Conservation (phyloP, 2,329 filamentous ascomycete species). For the Penicillium sclerotiorum region DNA sequence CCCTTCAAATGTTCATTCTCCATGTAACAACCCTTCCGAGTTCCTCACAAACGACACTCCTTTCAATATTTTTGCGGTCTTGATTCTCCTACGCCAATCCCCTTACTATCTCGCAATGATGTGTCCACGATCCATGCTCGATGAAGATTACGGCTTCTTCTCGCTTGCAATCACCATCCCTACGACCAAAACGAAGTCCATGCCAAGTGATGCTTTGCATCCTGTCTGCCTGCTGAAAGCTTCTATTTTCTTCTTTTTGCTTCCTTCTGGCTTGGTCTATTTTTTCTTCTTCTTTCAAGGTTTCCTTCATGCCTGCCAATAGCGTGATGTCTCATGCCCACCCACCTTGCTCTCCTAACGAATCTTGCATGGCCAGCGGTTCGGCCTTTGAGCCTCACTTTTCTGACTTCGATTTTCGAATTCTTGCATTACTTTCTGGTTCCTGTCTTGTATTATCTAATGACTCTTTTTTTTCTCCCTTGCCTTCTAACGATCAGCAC, state of each 20-base stretch:
- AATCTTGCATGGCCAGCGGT: not conserved
- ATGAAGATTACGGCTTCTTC: slow-evolving; percentile 19
- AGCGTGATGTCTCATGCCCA: not conserved
- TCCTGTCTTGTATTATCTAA: slow-evolving; percentile 16
- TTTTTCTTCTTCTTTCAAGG: too few species aligned
- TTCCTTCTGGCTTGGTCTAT: not conserved
- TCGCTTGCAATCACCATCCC: slow-evolving; percentile 9
- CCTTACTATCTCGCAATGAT: slow-evolving; percentile 11
- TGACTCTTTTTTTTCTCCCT: slow-evolving; percentile 9
- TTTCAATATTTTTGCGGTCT: slow-evolving; percentile 2
- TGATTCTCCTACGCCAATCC: not conserved
- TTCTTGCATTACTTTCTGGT: not conserved
- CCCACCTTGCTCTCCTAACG: not conserved
- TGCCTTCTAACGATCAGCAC: not conserved
- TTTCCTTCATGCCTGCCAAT: not conserved
- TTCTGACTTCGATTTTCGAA: not conserved
- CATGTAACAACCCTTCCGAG: not conserved
- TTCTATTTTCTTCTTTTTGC: slow-evolving; percentile 8
- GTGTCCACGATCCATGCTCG: slow-evolving; percentile 25
- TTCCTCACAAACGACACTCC: not conserved
- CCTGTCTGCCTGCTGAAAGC: not conserved
- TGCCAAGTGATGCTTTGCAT: slow-evolving; percentile 13
- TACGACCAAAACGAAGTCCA: slow-evolving; percentile 16
- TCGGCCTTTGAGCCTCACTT: not conserved
- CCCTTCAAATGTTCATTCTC: not conserved